Base-by-base conservation (phyloP, 2,329 filamentous ascomycete species). In the Chrysoporthe puriensis region DNA sequence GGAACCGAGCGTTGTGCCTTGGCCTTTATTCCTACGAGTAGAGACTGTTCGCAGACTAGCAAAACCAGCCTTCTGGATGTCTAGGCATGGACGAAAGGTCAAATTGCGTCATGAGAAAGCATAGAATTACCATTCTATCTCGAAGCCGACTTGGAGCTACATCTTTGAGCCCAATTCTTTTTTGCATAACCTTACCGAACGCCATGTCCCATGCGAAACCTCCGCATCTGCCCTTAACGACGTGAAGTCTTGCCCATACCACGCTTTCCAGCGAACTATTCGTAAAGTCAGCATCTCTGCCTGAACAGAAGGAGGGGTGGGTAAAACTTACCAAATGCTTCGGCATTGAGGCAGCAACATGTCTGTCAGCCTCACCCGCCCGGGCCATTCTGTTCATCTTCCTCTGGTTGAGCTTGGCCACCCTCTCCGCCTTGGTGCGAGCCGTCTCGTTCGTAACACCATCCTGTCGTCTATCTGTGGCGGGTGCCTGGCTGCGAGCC, bases 341-440 rank as follows among this genome's bases (percentile, higher is more conserved):
- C 71, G 90, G 88, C 80, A 97, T 82, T 64, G 92, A 86, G 48
- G 92, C 91, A 66, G 90, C 90, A 70, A 89, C 89, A 82, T 98
- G 95, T 78, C 96, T 89, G 85, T 99, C 96, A 70, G 91, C 94
- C 84, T 99, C 96, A 85, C 96, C 96, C 85, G 96, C 93, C 79
- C 94, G 90, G 57, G 96, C 96, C 91, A 96, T 96, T 72, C 95
- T 89, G 85, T 99, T 99, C 94, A 96, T 97, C 88, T 94, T 95
- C 86, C 95, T 94, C 90, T 99, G 96, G 75, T 90, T 86, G 77
- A 99, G 82, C 86, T 97, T 98, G 77, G 89, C 86, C 78, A 96
- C 84, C 75, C 91, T 90, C 80, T 97, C 94, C 48, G 93, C 94
- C 87, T 95, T 96, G 69, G 84, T 86, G 72, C 92, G 87, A 62